Percentiles rank a stretch among this genome's conserved stretches.
Conservation (phyloP, 345 rosid species). For the Pugionium dolabratum region DNA sequence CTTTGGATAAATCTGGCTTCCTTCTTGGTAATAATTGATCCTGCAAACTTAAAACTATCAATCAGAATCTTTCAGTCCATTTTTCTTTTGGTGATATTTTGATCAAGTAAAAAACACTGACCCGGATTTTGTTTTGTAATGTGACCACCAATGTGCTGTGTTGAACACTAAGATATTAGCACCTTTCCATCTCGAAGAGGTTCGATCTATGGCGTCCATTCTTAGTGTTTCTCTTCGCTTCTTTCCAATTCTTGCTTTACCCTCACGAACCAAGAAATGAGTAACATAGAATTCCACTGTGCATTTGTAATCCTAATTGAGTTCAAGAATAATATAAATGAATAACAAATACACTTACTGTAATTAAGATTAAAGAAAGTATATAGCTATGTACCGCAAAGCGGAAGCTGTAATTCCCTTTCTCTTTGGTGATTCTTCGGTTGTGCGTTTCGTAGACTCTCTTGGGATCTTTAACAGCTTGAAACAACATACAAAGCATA, state of each 20-base stretch:
- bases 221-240: constrained; percentile 72
- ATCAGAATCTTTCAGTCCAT: constrained; percentile 1
- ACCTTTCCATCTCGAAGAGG: constrained; percentile 91
- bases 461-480: constrained; percentile 71
- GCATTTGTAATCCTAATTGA: constrained; percentile 77
- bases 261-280: constrained; percentile 86
- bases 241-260: constrained; percentile 72
- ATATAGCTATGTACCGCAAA: constrained; percentile 54
- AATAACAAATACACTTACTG: too few relatives aligned
- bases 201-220: constrained; percentile 81
- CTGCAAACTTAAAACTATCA: constrained; percentile 43
- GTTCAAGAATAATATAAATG: neutral
- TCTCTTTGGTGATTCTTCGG: constrained; percentile 79
- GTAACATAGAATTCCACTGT: constrained; percentile 82
- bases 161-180: constrained; percentile 88
- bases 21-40: constrained; percentile 92
- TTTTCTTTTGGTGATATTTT: neutral
- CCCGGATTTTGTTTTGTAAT: constrained; percentile 94
- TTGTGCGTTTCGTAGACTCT: constrained; percentile 82
- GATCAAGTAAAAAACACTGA: constrained; percentile 37
- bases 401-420: constrained; percentile 82
- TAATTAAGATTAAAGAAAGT: neutral
- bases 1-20: constrained; percentile 58
- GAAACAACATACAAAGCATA: constrained; percentile 79
- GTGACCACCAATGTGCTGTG: constrained; percentile 99